Evolutionary conservation across 495 filamentous ascomycete species (phyloP), one percentile per base, ranked within the genome.

Genomic region (Pyrenopolyporus hunteri): DNA sequence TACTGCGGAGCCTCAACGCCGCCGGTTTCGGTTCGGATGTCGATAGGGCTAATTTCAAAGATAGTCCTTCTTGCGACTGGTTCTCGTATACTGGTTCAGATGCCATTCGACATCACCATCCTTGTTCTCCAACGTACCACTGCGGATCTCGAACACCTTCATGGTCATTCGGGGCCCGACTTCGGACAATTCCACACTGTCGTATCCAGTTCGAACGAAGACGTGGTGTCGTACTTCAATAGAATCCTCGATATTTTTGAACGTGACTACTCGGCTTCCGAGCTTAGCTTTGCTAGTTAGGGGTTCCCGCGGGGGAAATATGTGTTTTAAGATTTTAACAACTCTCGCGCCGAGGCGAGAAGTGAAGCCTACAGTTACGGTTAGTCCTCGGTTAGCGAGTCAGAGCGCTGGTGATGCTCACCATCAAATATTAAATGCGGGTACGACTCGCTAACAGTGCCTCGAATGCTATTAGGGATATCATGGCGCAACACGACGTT

Each of bases 21-120:
- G 8, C 19, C 19, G 10, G 25, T 46, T n/a, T 32, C 20, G 17
- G 17, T 14, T 32, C n/a, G 14, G 29, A 29, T 31, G 37, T 13
- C 39, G 13, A 35, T 56, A 7, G 13, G 11, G 16, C 17, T n/a
- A 28, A 11, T 23, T 31, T 85, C 75, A 97, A 54, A 97, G 83
- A 71, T 95, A 94, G 63, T 93, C 90, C 82, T 96, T 96, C 82
- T 97, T 97, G 73, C 82, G 82, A 69, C 87, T 85, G 26, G 92
- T 97, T 66, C 94, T 85, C 1, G 93, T 98, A 71, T 96, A 98
- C 68, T 97, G 93, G 53, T 89, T 94, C 59, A 98, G 77, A 47
- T 89, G 85, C 94, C 94, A 98, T 74, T 98, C 95, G 26, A 90
- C 84, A 79, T 98, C 95, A n/a, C 93, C 93, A 63, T 92, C 90